Percentiles rank a stretch among this genome's conserved stretches.
Evolutionary conservation across 495 filamentous ascomycete species (phyloP).

Genomic region (Aspergillus asperescens): DNA sequence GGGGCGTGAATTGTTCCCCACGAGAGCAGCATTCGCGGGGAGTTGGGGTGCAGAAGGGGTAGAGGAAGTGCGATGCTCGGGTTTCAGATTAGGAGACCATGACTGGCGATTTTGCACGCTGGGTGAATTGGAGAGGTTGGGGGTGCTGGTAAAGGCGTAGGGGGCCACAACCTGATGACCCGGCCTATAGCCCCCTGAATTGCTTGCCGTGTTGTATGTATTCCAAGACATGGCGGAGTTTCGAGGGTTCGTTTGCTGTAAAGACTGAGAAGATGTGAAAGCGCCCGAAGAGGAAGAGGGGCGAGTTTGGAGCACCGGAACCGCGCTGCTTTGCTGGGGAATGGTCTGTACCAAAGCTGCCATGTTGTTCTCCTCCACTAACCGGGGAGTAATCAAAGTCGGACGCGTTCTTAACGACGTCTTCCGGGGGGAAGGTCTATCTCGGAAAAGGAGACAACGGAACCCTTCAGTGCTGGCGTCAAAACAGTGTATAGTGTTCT

Average conservation of each 20-base stretch:
- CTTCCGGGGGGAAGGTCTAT: constrained; percentile 13
- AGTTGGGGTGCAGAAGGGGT: constrained; percentile 52
- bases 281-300: constrained; percentile 64
- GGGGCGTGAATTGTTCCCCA: constrained; percentile 38
- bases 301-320: constrained; percentile 77
- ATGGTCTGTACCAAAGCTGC: constrained; percentile 90
- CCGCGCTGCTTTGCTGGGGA: constrained; percentile 71
- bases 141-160: constrained; percentile 79
- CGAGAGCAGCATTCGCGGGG: constrained; percentile 40
- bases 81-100: constrained; percentile 54
- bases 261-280: constrained; percentile 34
- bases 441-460: constrained; percentile 18
- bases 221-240: constrained; percentile 57
- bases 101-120: constrained; percentile 53
- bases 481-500: constrained; percentile 12
- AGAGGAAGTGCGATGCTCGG: constrained; percentile 63
- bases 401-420: constrained; percentile 22
- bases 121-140: constrained; percentile 53
- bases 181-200: constrained; percentile 61
- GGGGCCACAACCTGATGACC: constrained; percentile 64
- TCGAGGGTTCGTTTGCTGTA: constrained; percentile 51
- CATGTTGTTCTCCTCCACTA: constrained; percentile 53
- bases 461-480: constrained; percentile 4
- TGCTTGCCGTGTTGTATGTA: constrained; percentile 54
- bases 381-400: constrained; percentile 12